These are phyloP conservation scores for Daldinia grandis DNA, from an alignment of 495 filamentous ascomycete genomes.

Conservation along the genomic window DNA sequence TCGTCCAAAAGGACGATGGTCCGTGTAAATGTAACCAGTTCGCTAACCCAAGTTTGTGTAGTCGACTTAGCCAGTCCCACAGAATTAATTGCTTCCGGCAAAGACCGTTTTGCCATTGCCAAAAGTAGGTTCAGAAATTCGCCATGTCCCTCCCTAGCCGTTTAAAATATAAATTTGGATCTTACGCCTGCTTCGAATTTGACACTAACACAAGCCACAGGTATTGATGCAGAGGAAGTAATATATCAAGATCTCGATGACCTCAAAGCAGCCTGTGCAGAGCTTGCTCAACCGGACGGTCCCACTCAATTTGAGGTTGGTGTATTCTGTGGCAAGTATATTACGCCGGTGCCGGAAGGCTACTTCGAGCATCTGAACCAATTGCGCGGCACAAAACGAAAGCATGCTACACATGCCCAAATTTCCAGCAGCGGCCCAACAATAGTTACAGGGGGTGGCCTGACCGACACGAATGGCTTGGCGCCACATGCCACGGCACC, in stretches of 20 bases:
- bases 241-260: slow-evolving; percentile 91
- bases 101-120: slow-evolving; percentile 10
- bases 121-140: background rate
- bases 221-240: slow-evolving; percentile 88
- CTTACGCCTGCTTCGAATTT: background rate
- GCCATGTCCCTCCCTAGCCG: background rate
- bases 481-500: slow-evolving; percentile 2
- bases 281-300: slow-evolving; percentile 65
- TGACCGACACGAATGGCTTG: slow-evolving; percentile 18
- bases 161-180: background rate
- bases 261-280: slow-evolving; percentile 80
- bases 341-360: slow-evolving; percentile 80
- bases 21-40: background rate
- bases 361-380: slow-evolving; percentile 88
- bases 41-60: background rate
- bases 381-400: slow-evolving; percentile 32
- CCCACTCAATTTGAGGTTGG: slow-evolving; percentile 85
- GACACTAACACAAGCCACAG: background rate
- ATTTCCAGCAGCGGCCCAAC: slow-evolving; percentile 33
- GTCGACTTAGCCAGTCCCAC: slow-evolving; percentile 54
- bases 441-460: slow-evolving; percentile 9
- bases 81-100: slow-evolving; percentile 46
- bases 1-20: background rate
- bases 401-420: slow-evolving; percentile 27
- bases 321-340: slow-evolving; percentile 92